Percentiles rank a stretch among this genome's conserved stretches.
These are phyloP conservation scores for Arthrobotrys pseudoclavata DNA, from an alignment of 2,329 filamentous ascomycete species.

Conservation along the genomic window DNA sequence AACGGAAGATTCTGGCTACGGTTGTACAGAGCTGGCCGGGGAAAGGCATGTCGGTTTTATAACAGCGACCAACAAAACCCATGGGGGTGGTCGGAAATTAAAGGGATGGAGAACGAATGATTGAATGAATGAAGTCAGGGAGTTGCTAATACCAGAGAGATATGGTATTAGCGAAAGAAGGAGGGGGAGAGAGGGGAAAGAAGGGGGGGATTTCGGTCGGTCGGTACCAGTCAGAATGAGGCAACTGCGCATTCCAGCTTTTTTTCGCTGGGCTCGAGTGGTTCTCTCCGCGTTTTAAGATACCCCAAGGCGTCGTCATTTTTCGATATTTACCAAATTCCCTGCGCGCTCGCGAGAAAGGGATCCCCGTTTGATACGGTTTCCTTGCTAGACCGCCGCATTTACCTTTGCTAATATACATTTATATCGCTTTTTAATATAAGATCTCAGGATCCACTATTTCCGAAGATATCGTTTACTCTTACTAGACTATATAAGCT, in stretches of 20 bases:
- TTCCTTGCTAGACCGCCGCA: background rate
- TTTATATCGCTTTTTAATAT: constrained; percentile 8
- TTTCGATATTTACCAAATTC: constrained; percentile 2
- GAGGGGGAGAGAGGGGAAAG: background rate
- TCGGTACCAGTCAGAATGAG: constrained; percentile 16
- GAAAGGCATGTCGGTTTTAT: constrained; percentile 17
- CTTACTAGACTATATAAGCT: background rate
- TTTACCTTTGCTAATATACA: background rate
- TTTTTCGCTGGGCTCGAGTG: background rate
- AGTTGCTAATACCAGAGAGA: background rate
- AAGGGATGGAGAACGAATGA: background rate
- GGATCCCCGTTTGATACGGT: constrained; percentile 5
- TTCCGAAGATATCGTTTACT: background rate
- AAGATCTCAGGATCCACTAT: background rate
- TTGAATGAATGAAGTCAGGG: background rate
- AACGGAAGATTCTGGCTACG: constrained; percentile 42
- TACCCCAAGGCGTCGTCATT: constrained; percentile 16
- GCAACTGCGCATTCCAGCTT: constrained; percentile 4
- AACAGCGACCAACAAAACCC: background rate
- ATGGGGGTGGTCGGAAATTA: constrained; percentile 9
- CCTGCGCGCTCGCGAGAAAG: background rate
- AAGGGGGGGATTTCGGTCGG: background rate
- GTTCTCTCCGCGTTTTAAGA: constrained; percentile 12
- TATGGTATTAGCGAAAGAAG: background rate
- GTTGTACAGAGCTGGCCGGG: constrained; percentile 33